Evolutionary conservation across 176 grass and related monocot species (phyloP).

Genomic region (Lolium rigidum): DNA sequence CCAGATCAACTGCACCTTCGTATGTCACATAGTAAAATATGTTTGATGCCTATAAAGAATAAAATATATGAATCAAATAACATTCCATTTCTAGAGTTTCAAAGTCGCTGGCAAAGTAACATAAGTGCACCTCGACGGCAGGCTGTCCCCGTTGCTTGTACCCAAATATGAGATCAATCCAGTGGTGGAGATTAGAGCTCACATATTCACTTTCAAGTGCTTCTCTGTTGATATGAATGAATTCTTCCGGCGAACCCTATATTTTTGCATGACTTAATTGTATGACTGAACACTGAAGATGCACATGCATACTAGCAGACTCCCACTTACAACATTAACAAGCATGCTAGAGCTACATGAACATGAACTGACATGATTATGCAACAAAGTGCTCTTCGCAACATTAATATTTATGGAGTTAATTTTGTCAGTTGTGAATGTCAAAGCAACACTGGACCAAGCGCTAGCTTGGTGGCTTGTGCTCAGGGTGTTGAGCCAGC

Average conservation of each 20-base stretch:
- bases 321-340: conserved; percentile 17
- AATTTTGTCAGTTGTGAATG: background rate
- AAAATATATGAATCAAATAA: conserved; percentile 32
- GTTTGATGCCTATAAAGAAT: conserved; percentile 78
- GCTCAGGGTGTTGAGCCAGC: too few relatives aligned
- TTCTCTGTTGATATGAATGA: conserved; percentile 85
- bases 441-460: background rate
- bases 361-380: conserved; percentile 19
- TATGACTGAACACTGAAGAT: conserved; percentile 22
- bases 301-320: background rate
- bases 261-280: conserved; percentile 32
- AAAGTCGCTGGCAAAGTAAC: conserved; percentile 26
- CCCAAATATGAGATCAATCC: conserved; percentile 96
- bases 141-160: conserved; percentile 90
- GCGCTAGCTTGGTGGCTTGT: too few relatives aligned
- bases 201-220: conserved; percentile 99
- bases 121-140: conserved; percentile 30
- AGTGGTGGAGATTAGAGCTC: conserved; percentile 97
- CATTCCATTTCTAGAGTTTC: conserved; percentile 14
- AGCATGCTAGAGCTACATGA: conserved; percentile 19
- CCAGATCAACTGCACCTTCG: conserved; percentile 95
- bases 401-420: conserved; percentile 23
- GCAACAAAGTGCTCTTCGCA: conserved; percentile 25
- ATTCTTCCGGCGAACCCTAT: conserved; percentile 90
- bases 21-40: conserved; percentile 99